Percentiles rank a stretch among this genome's conserved stretches.
phyloP scores from a whole-genome alignment of 164 flowering plant genomes.

The Warburgia ugandensis region DNA sequence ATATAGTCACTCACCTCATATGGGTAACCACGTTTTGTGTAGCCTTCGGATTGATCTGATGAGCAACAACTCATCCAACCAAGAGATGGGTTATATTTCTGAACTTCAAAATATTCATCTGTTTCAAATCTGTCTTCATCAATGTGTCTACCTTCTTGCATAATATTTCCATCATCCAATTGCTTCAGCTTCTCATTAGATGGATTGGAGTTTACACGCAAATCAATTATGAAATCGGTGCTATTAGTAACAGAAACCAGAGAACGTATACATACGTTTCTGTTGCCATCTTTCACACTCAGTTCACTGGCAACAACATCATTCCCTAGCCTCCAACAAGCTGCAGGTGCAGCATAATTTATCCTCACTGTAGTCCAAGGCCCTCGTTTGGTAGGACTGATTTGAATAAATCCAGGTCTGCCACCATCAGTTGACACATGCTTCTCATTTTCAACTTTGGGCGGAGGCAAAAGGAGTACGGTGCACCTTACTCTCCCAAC shows the following conservation, averaged over 20 bases:
- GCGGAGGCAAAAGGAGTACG: slow-evolving; percentile 35
- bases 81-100: slow-evolving; percentile 39
- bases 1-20: slow-evolving; percentile 26
- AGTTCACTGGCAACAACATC: slow-evolving; percentile 96
- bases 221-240: slow-evolving; percentile 65
- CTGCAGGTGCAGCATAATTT: slow-evolving; percentile 92
- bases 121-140: slow-evolving; percentile 20
- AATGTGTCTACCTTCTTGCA: slow-evolving; percentile 17
- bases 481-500: slow-evolving; percentile 60
- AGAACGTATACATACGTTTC: slow-evolving; percentile 81
- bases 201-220: slow-evolving; percentile 45
- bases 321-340: slow-evolving; percentile 89
- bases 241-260: slow-evolving; percentile 71
- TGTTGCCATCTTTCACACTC: slow-evolving; percentile 59
- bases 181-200: slow-evolving; percentile 18
- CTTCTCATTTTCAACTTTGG: slow-evolving; percentile 34
- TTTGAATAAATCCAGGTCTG: slow-evolving; percentile 68
- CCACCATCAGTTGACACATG: slow-evolving; percentile 16
- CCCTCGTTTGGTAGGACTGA: slow-evolving; percentile 75
- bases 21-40: no score
- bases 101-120: slow-evolving; percentile 64
- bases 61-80: slow-evolving; percentile 53
- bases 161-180: slow-evolving; percentile 15
- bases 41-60: slow-evolving; percentile 8
- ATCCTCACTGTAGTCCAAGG: slow-evolving; percentile 92